These are phyloP conservation scores for Suillus lakei DNA, from an alignment of 768 basidiomycete genomes.

Conservation along the genomic window DNA sequence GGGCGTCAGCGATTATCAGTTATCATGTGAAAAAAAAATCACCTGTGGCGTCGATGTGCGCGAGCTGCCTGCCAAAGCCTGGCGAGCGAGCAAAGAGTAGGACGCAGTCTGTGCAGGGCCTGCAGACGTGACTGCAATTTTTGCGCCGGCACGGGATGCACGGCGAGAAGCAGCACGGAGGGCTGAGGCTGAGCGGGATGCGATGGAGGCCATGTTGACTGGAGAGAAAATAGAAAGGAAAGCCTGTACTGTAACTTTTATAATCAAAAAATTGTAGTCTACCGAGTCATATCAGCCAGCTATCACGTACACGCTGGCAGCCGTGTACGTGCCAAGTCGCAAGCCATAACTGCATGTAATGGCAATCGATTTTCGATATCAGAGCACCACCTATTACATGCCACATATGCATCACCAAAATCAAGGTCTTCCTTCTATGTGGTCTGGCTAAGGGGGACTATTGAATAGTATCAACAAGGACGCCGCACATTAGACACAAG, in stretches of 20 bases:
- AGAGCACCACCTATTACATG: background rate
- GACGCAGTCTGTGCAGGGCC: constrained; percentile 60
- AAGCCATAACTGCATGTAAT: background rate
- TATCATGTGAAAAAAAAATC: constrained; percentile 13
- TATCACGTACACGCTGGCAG: background rate
- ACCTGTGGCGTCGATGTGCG: constrained; percentile 44
- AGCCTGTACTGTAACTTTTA: background rate
- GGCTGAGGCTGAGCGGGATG: constrained; percentile 66
- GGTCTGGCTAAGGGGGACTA: background rate
- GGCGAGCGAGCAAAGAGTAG: constrained; percentile 69
- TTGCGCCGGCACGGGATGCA: constrained; percentile 54
- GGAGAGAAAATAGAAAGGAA: constrained; percentile 8
- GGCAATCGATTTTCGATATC: background rate
- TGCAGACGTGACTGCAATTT: constrained; percentile 42
- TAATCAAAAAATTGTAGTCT: constrained; percentile 3
- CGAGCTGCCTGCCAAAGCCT: constrained; percentile 32
- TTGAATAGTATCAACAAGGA: background rate
- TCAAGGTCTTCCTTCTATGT: background rate
- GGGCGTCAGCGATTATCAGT: background rate
- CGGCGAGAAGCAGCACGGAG: constrained; percentile 72
- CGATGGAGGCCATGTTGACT: constrained; percentile 62
- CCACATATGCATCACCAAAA: background rate
- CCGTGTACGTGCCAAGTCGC: background rate
- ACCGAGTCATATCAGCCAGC: background rate
- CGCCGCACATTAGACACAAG: constrained; percentile 22